A percentile compares a stretch with the other conserved stretches of the same genome.
Evolutionary conservation across 331 rosid species (phyloP).

Genomic region (Saraca asoca): DNA sequence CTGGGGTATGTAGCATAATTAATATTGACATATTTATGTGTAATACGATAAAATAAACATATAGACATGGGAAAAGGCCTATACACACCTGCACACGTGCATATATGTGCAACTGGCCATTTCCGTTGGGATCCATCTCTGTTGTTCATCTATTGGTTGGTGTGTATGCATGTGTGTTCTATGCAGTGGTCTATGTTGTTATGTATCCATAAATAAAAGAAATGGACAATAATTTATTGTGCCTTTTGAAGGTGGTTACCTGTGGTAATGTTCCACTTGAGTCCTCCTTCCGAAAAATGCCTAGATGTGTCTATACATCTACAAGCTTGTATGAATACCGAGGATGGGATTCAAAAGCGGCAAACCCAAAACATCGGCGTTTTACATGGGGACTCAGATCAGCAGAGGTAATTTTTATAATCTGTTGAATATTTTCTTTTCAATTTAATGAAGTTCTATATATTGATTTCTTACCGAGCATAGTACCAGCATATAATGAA

Average conservation of each 20-base stretch:
- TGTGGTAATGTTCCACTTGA: slow-evolving; percentile 98
- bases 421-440: slow-evolving; percentile 13
- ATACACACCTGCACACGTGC: not conserved
- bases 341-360: slow-evolving; percentile 97
- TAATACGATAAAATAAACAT: slow-evolving; percentile 17
- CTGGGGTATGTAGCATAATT: slow-evolving; percentile 79
- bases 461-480: not conserved
- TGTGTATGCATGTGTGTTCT: slow-evolving; percentile 1
- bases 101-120: not conserved
- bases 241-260: slow-evolving; percentile 85
- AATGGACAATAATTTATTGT: slow-evolving; percentile 38
- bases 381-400: slow-evolving; percentile 97
- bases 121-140: slow-evolving; percentile 2
- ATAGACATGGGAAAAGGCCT: slow-evolving; percentile 12
- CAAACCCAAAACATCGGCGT: slow-evolving; percentile 83
- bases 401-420: slow-evolving; percentile 62
- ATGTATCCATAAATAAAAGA: slow-evolving; percentile 25
- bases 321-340: slow-evolving; percentile 90
- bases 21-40: slow-evolving; percentile 18
- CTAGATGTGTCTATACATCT: slow-evolving; percentile 94
- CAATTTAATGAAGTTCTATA: slow-evolving; percentile 10
- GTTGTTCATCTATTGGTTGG: not conserved
- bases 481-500: not conserved
- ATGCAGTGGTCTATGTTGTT: slow-evolving; percentile 19
- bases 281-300: slow-evolving; percentile 89